Percentiles rank a stretch among this genome's conserved stretches.
Conservation (phyloP, 208 protist species). For the Trypanosoma boissoni region DNA sequence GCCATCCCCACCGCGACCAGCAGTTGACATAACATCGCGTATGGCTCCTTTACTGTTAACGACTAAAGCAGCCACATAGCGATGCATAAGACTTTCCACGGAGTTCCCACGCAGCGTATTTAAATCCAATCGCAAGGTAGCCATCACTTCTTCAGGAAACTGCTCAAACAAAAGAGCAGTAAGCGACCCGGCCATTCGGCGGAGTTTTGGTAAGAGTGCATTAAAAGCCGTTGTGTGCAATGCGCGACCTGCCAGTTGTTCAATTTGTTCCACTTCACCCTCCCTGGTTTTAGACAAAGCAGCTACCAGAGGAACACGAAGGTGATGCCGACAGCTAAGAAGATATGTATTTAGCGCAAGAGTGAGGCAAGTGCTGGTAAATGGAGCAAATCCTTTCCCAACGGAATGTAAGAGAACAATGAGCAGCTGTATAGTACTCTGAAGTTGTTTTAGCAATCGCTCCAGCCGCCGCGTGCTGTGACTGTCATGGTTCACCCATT, state of each 20-base stretch:
- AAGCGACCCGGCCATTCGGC: constrained; percentile 42
- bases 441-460: constrained; percentile 53
- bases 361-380: constrained; percentile 56
- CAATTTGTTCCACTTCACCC: constrained; percentile 4
- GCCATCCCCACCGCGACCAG: neutral
- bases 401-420: constrained; percentile 63
- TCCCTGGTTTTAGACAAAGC: constrained; percentile 1
- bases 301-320: constrained; percentile 37
- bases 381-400: constrained; percentile 60
- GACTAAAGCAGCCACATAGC: constrained; percentile 34
- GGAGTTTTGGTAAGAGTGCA: constrained; percentile 42
- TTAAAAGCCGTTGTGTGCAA: constrained; percentile 42
- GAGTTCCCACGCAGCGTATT: constrained; percentile 4
- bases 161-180: constrained; percentile 75
- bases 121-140: constrained; percentile 26
- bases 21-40: neutral
- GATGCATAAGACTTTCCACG: constrained; percentile 26
- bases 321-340: constrained; percentile 59
- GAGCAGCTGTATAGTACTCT: constrained; percentile 56
- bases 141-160: constrained; percentile 70
- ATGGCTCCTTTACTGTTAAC: constrained; percentile 40
- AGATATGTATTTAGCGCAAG: constrained; percentile 73
- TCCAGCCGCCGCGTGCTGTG: constrained; percentile 49
- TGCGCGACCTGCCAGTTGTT: constrained; percentile 25
- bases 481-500: constrained; percentile 11